A percentile compares a stretch with the other conserved stretches of the same genome.
Evolutionary conservation across 192 early-diverging fungal genomes (phyloP).

Genomic region (Mortierella claussenii): DNA sequence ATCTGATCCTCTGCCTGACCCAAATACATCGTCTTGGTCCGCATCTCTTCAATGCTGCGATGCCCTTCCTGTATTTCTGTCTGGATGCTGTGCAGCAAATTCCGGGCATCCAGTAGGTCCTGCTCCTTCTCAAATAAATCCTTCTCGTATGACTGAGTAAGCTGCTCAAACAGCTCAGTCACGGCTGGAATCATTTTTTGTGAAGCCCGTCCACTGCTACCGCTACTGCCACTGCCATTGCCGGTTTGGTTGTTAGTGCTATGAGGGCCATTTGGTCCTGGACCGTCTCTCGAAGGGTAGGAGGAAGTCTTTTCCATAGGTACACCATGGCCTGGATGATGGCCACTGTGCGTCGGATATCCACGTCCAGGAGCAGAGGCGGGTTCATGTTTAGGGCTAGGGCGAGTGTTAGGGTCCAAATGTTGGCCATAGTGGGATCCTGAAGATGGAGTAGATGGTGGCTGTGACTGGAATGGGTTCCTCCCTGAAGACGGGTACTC

Average conservation of each 20-base stretch:
- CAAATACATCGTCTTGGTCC: conserved; percentile 28
- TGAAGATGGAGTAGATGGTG: background rate
- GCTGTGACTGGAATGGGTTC: conserved; percentile 20
- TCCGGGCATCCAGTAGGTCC: conserved; percentile 49
- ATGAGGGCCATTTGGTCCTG: too few species aligned
- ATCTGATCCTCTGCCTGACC: conserved; percentile 36
- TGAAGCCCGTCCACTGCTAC: conserved; percentile 4
- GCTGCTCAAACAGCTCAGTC: conserved; percentile 56
- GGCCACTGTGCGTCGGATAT: background rate
- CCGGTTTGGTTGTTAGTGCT: too few species aligned
- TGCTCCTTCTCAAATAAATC: conserved; percentile 58
- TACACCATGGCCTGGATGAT: background rate
- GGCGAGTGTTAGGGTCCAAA: background rate
- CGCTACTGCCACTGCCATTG: background rate
- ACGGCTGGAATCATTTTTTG: conserved; percentile 50
- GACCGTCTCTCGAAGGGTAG: background rate
- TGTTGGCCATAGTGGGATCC: background rate
- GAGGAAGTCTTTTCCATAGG: background rate
- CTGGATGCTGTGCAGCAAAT: conserved; percentile 36
- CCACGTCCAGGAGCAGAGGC: background rate
- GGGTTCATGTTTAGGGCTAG: background rate
- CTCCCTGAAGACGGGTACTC: conserved; percentile 6
- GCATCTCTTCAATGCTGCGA: conserved; percentile 31
- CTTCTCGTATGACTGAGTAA: conserved; percentile 56
- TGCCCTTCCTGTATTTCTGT: conserved; percentile 49